phyloP scores from a whole-genome alignment of 768 basidiomycete genomes.

The Multifurca ochricompacta region DNA sequence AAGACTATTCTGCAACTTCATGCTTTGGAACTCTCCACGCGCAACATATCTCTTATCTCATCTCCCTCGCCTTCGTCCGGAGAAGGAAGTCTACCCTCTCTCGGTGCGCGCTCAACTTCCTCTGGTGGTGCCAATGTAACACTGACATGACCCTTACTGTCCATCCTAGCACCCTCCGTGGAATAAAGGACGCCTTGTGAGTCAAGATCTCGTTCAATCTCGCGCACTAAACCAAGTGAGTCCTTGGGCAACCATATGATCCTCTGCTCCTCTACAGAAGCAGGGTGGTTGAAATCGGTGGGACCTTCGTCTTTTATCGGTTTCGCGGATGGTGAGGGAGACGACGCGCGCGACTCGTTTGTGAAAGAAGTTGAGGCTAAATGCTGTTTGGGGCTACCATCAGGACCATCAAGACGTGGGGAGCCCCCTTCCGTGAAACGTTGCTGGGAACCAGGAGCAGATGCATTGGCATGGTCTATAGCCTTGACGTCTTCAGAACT shows the following conservation, averaged over 20 bases:
- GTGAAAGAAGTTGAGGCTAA: neutral
- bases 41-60: neutral
- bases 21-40: neutral
- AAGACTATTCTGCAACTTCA: neutral
- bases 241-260: conserved; percentile 87
- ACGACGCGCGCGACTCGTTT: conserved; percentile 10
- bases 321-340: conserved; percentile 20
- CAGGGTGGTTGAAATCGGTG: conserved; percentile 81
- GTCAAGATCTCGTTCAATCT: conserved; percentile 50
- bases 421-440: neutral
- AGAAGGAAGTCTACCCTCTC: neutral
- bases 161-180: conserved; percentile 46
- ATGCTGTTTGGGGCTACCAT: neutral
- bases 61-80: neutral
- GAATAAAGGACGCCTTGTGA: conserved; percentile 46
- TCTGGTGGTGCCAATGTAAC: conserved; percentile 40
- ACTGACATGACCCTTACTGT: conserved; percentile 53
- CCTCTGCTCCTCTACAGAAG: conserved; percentile 61
- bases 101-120: neutral
- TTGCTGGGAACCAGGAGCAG: neutral
- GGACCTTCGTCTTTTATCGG: conserved; percentile 26
- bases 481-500: neutral
- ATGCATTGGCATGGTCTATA: neutral
- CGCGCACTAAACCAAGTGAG: conserved; percentile 49
- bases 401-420: neutral